Conservation (phyloP, 2,329 filamentous ascomycete genomes). For the Fusarium sp. region DNA sequence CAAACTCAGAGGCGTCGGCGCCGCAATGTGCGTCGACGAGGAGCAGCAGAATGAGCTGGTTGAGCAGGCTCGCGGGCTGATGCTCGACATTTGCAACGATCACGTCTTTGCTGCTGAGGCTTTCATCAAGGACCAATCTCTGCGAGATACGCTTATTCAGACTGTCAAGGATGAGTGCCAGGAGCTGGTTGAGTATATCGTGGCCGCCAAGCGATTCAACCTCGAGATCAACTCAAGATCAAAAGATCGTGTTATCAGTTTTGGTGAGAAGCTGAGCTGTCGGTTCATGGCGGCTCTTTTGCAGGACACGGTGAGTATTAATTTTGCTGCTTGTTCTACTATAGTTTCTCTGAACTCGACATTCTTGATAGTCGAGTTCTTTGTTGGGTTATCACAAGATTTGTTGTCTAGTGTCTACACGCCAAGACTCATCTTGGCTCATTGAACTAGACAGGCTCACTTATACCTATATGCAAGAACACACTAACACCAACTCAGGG, state of each 20-base stretch:
- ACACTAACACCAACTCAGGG: constrained; percentile 60
- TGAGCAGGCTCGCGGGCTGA: constrained; percentile 75
- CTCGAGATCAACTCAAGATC: constrained; percentile 81
- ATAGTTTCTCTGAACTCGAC: not conserved
- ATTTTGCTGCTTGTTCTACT: constrained; percentile 17
- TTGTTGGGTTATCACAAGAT: not conserved
- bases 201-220: constrained; percentile 72
- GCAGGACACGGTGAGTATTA: constrained; percentile 70
- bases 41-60: constrained; percentile 63
- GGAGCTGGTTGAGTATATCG: constrained; percentile 78
- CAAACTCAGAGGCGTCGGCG: constrained; percentile 65
- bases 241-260: constrained; percentile 90
- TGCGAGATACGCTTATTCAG: constrained; percentile 68
- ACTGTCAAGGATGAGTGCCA: constrained; percentile 83
- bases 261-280: constrained; percentile 96
- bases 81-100: constrained; percentile 83
- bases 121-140: constrained; percentile 66
- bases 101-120: constrained; percentile 78
- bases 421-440: not conserved
- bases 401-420: not conserved
- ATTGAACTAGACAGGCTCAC: not conserved
- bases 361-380: not conserved
- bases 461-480: not conserved
- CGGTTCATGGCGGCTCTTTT: constrained; percentile 88
- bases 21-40: constrained; percentile 63